Evolutionary conservation across 352 stramenopile genomes (phyloP).

Genomic region (Globisporangium megalacanthum): DNA sequence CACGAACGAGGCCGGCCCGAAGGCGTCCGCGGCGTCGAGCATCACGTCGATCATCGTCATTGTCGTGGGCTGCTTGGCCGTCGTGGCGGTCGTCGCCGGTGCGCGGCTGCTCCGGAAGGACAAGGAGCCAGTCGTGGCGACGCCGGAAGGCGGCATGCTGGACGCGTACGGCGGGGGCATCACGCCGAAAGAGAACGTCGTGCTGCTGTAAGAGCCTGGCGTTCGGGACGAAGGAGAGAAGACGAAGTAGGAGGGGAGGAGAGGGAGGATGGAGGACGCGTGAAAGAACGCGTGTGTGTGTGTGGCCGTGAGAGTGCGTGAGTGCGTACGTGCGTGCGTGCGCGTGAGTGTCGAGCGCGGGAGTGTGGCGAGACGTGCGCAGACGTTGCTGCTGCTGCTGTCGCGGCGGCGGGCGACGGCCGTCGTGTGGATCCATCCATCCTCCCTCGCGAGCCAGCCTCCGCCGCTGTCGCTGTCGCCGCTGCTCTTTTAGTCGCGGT

Average conservation of each 20-base stretch:
- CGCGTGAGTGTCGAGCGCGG: slow-evolving; percentile 1
- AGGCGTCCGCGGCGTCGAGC: slow-evolving; percentile 12
- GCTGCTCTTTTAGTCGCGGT: not conserved
- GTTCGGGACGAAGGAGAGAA: not conserved
- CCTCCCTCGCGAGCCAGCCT: not conserved
- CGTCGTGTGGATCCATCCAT: not conserved
- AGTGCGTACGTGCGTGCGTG: not conserved
- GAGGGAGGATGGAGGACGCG: not conserved
- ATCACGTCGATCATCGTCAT: slow-evolving; percentile 47
- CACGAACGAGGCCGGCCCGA: slow-evolving; percentile 4
- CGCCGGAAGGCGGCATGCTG: slow-evolving; percentile 27
- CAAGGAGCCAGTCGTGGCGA: slow-evolving; percentile 49
- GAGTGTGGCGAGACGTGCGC: not conserved
- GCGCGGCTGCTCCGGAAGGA: slow-evolving; percentile 58
- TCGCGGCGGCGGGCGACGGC: not conserved
- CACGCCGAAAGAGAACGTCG: slow-evolving; percentile 78
- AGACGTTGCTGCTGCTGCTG: not conserved
- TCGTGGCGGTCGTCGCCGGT: slow-evolving; percentile 63
- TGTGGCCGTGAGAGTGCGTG: slow-evolving; percentile 1
- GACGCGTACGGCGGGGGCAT: slow-evolving; percentile 63
- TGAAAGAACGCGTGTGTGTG: slow-evolving; percentile 1
- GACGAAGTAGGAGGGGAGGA: not conserved
- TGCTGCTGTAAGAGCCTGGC: slow-evolving; percentile 59
- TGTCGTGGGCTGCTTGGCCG: slow-evolving; percentile 63
- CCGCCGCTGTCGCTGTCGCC: not conserved